Percentiles rank a stretch among this genome's conserved stretches.
Evolutionary conservation across 2,329 filamentous ascomycete genomes (phyloP).

Genomic region (Fusarium papillatum): DNA sequence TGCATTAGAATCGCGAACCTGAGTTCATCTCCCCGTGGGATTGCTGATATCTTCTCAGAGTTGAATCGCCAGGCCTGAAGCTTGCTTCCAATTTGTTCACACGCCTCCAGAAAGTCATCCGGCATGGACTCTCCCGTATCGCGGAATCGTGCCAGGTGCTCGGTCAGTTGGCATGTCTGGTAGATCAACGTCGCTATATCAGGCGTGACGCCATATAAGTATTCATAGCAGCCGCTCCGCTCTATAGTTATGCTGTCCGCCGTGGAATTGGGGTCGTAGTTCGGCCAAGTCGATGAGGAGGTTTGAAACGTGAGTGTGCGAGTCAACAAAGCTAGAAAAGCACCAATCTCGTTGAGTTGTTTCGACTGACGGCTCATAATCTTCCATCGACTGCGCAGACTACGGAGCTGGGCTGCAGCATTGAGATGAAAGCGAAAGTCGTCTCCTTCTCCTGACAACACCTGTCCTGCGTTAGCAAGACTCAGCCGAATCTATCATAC

Average conservation of each 20-base stretch:
- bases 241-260: neutral
- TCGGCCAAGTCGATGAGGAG: neutral
- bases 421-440: constrained; percentile 15
- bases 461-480: neutral
- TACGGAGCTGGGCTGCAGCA: constrained; percentile 15
- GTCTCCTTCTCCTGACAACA: neutral
- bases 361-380: constrained; percentile 12
- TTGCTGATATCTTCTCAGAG: neutral
- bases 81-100: neutral
- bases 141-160: neutral
- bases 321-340: constrained; percentile 22
- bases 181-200: neutral
- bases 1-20: neutral
- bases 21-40: neutral
- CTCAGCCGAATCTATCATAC: neutral
- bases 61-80: neutral
- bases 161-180: neutral
- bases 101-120: neutral
- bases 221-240: neutral
- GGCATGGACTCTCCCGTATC: neutral
- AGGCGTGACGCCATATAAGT: neutral
- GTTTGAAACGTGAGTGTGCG: constrained; percentile 17
- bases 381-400: constrained; percentile 18
- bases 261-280: neutral
- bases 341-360: constrained; percentile 26